Conservation (phyloP, 2,329 filamentous ascomycete species). For the Onygena corvina region DNA sequence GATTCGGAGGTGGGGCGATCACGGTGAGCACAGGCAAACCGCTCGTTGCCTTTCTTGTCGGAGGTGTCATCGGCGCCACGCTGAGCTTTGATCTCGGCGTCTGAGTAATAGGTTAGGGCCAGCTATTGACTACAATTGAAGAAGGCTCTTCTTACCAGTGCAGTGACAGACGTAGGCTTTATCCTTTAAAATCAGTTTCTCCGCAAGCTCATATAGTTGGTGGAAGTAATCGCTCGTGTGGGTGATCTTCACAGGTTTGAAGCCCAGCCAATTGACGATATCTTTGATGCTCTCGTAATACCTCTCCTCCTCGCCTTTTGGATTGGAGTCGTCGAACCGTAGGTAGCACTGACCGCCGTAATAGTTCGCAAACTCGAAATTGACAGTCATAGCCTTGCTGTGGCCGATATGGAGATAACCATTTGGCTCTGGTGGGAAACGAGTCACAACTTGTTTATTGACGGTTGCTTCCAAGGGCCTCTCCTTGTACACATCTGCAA, state of each 20-base stretch:
- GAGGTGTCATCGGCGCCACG: conserved; percentile 42
- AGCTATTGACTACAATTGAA: not conserved
- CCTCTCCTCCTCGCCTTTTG: conserved; percentile 78
- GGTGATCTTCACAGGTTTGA: conserved; percentile 66
- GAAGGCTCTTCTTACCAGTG: conserved; percentile 35
- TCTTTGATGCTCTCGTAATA: conserved; percentile 86
- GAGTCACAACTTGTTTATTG: conserved; percentile 41
- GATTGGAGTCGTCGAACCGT: conserved; percentile 91
- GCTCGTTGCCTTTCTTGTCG: conserved; percentile 39
- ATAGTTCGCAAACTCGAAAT: conserved; percentile 84
- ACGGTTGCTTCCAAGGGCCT: conserved; percentile 41
- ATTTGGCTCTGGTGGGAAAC: conserved; percentile 80
- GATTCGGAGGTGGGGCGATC: conserved; percentile 63
- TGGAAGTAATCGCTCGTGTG: conserved; percentile 88
- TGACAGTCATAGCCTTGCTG: conserved; percentile 88
- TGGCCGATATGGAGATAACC: conserved; percentile 90
- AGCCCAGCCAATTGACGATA: conserved; percentile 70
- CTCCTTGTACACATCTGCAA: conserved; percentile 59
- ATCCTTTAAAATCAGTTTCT: conserved; percentile 63
- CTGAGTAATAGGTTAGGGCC: conserved; percentile 24
- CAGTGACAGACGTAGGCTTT: conserved; percentile 79
- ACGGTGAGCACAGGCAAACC: conserved; percentile 73
- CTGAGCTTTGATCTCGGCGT: conserved; percentile 73
- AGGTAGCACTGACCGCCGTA: conserved; percentile 67
- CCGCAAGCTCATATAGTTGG: conserved; percentile 73